phyloP scores from a whole-genome alignment of 129 eudicot genomes.

The Flaveria robusta region DNA sequence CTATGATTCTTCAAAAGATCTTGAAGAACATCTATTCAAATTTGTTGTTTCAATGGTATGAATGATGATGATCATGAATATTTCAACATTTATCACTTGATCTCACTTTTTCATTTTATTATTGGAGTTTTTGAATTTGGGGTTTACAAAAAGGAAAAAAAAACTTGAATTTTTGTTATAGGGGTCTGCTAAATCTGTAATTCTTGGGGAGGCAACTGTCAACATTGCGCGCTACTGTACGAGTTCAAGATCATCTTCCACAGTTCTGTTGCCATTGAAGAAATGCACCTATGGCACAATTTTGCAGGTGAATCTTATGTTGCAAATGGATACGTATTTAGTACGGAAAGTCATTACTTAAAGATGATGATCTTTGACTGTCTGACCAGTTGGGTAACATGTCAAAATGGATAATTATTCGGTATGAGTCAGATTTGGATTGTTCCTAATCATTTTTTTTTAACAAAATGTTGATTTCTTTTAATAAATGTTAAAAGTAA shows the following conservation, averaged over 20 bases:
- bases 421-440: neutral
- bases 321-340: too few species aligned
- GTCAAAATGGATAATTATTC: neutral
- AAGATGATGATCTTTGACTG: too few species aligned
- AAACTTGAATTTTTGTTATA: constrained; percentile 21
- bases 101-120: neutral
- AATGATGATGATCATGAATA: neutral
- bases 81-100: neutral
- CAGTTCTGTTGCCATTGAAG: constrained; percentile 67
- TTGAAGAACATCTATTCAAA: constrained; percentile 68
- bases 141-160: neutral
- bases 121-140: neutral
- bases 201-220: constrained; percentile 80
- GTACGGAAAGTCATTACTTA: too few species aligned
- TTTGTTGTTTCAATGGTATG: constrained; percentile 73
- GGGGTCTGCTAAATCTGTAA: constrained; percentile 91
- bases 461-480: neutral
- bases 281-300: constrained; percentile 82
- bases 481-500: neutral
- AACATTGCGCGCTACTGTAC: constrained; percentile 55
- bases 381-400: neutral
- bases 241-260: constrained; percentile 55
- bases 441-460: neutral
- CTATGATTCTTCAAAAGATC: constrained; percentile 59
- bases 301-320: constrained; percentile 52